Evolutionary conservation across 78 protist species (phyloP), one percentile per base, ranked within the genome.

Genomic region (Cavenderia fasciculata): DNA sequence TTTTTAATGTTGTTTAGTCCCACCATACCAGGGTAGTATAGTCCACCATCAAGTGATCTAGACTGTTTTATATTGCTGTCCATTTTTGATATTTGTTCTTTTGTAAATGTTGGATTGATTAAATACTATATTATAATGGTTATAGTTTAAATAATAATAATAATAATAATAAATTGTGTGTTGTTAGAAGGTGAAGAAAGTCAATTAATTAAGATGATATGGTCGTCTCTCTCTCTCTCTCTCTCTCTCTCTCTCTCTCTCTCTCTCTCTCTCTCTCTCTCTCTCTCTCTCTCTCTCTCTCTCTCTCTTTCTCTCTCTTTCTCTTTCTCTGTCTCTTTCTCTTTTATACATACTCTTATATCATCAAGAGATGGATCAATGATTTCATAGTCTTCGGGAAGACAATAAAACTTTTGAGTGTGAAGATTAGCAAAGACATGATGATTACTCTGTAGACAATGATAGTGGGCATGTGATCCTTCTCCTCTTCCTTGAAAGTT

Each of bases 371-470:
- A 96, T 18, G 95, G 19, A 65, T 98, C 99, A 16, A 76, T 18
- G 40, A 98, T 95, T 61, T 98, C 98, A 76, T 99, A 98, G 63
- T 93, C 95, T 73, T 99, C 99, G 12, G 99, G 99, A 7, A 99
- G 94, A 79, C 99, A 99, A 85, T 97, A 99, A 25, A 94, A 62
- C 88, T 92, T 49, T 29, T 76, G 85, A 21, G 41, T 95, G 44
- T 68, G 47, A 43, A 98, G 93, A 74, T 99, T 93, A 59, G 98
- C 92, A 82, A 96, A 98, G 12, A 99, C 97, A 59, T 96, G 97
- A 89, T 98, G 99, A 46, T 72, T 82, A 25, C 25, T 74, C 41
- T 97, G 94, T 46, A 99, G 46, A 25, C 98, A 57, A 86, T 99
- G 99, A 46, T 76, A 40, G 68, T 97, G 96, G 4, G 99, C 99